Evolutionary conservation across 495 filamentous ascomycete species (phyloP), one percentile per base, ranked within the genome.

Genomic region (Xylaria curta): DNA sequence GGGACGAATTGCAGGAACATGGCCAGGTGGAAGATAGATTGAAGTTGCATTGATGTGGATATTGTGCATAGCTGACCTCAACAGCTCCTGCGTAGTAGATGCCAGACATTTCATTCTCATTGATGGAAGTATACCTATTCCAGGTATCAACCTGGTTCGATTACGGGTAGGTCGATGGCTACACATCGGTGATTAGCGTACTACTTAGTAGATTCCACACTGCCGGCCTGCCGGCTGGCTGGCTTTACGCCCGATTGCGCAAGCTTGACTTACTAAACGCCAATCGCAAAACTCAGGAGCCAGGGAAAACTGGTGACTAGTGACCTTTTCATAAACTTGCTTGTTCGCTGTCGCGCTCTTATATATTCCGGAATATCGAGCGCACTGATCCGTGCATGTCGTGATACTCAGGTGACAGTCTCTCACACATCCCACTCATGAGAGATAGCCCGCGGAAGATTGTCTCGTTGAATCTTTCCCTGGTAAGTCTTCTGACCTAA

Each of bases 321-420:
- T 68, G 42, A 28, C 33, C 65, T 24, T 38, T 56, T 67, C 33
- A 9, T 49, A 53, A 31, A 67, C 47, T 53, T 59, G 31, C 51
- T 49, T 36, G 47, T 56, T 42, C 33, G 58, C 31, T 38, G 1
- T 36, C 19, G 17, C 33, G n/a, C 58, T 60, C 33, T n/a, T 38
- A 21, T 1, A 60, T n/a, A 38, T 60, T 38, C 33, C 58, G n/a
- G 38, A 33, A 7, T 60, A 60, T 60, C 31, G 58, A 38, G 17
- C 28, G 28, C 53, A 56, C 53, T 56, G 53, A 60, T 36, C 58
- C 58, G 58, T 60, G 58, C 58, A 67, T 67, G 65, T 67, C 47
- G 24, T 47, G 46, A 54, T 68, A 31, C 47, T 49, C 47, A 66
- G 31, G 46, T 66, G 46, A 53, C n/a, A 53, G 26, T 51, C 26